phyloP scores from a whole-genome alignment of 192 early-diverging fungal species.

The Backusella tuberculispora region DNA sequence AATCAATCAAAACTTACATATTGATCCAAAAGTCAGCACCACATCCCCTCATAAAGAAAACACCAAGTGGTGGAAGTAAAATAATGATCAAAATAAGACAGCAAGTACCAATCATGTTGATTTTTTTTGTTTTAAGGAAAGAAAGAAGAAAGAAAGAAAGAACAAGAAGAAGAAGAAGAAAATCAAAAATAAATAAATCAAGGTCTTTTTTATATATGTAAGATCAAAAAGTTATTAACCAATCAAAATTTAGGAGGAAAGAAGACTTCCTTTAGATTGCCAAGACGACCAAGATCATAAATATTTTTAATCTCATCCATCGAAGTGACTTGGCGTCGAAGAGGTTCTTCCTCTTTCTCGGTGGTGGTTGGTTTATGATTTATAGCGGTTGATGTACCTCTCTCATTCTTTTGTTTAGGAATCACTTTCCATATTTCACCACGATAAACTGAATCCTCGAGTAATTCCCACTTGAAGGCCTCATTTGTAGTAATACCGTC shows the following conservation, averaged over 20 bases:
- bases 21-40: constrained; percentile 53
- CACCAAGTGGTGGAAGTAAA: constrained; percentile 55
- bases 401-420: background rate
- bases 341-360: background rate
- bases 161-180: background rate
- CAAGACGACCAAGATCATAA: constrained; percentile 42
- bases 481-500: constrained; percentile 57
- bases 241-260: constrained; percentile 32
- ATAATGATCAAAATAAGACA: constrained; percentile 42
- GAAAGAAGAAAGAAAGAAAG: background rate
- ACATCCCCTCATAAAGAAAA: constrained; percentile 56
- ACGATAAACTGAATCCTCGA: constrained; percentile 53
- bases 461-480: constrained; percentile 58
- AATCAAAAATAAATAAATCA: constrained; percentile 1
- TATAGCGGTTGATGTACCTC: background rate
- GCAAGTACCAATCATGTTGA: constrained; percentile 35
- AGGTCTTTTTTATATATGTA: background rate
- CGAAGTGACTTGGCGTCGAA: background rate
- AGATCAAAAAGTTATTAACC: background rate
- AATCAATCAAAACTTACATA: constrained; percentile 33
- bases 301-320: constrained; percentile 41
- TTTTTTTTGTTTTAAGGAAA: background rate
- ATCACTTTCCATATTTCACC: constrained; percentile 41
- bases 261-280: constrained; percentile 37
- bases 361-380: background rate